Evolutionary conservation across 164 flowering plant species (phyloP).

Genomic region (Vitis labrusca): DNA sequence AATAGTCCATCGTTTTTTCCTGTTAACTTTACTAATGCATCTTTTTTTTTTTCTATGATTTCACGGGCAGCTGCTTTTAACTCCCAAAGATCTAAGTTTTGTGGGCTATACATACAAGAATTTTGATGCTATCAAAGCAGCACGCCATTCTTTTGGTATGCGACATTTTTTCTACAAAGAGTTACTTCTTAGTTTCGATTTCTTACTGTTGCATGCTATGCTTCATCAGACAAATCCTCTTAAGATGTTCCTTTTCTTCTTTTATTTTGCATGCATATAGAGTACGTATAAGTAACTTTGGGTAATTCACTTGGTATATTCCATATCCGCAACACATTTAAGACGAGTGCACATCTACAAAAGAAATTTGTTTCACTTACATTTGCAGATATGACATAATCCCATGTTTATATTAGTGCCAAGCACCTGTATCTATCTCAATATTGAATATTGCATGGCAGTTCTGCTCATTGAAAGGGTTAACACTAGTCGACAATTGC

Average conservation of each 20-base stretch:
- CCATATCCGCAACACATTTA: too few species aligned
- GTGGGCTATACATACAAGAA: conserved; percentile 92
- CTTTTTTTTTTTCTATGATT: conserved; percentile 4
- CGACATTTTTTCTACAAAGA: neutral
- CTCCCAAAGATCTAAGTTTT: conserved; percentile 76
- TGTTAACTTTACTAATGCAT: neutral
- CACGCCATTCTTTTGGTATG: conserved; percentile 47
- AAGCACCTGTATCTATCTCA: too few species aligned
- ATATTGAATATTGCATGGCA: too few species aligned
- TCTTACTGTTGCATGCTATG: neutral
- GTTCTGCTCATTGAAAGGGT: too few species aligned
- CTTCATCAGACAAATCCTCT: neutral
- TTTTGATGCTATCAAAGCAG: conserved; percentile 72
- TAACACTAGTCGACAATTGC: too few species aligned
- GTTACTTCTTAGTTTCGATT: neutral
- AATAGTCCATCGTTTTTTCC: too few species aligned
- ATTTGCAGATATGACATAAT: too few species aligned
- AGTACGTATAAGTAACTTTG: too few species aligned
- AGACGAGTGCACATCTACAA: too few species aligned
- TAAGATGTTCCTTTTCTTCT: neutral
- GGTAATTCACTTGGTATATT: too few species aligned
- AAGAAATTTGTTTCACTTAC: too few species aligned
- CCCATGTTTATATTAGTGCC: too few species aligned
- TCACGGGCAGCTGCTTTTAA: conserved; percentile 45
- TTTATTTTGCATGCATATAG: neutral